Percentiles rank a stretch among this genome's conserved stretches.
phyloP scores from a whole-genome alignment of 73 alveolate species.

The Paramecium caudatum region DNA sequence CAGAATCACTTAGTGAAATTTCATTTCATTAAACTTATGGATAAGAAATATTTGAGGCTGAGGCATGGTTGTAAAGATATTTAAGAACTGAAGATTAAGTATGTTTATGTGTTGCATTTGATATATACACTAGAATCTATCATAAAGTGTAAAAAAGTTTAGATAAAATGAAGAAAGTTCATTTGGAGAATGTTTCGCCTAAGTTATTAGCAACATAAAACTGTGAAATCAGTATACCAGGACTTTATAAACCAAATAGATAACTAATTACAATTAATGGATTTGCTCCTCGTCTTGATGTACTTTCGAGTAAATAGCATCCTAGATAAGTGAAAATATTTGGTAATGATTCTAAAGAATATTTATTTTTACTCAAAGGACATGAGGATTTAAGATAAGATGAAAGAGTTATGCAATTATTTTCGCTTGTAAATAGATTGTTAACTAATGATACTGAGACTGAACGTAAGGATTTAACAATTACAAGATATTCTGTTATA shows the following conservation, averaged over 20 bases:
- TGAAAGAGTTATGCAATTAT: slow-evolving; percentile 96
- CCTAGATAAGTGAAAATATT: slow-evolving; percentile 94
- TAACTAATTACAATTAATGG: slow-evolving; percentile 85
- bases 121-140: slow-evolving; percentile 89
- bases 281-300: slow-evolving; percentile 89
- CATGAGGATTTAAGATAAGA: slow-evolving; percentile 98
- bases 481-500: slow-evolving; percentile 96
- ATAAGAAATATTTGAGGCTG: slow-evolving; percentile 93
- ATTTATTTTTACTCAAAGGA: slow-evolving; percentile 95
- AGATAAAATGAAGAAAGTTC: slow-evolving; percentile 84
- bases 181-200: slow-evolving; percentile 84
- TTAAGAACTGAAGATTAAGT: slow-evolving; percentile 78
- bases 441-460: slow-evolving; percentile 95
- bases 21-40: slow-evolving; percentile 94
- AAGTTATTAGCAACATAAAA: slow-evolving; percentile 82
- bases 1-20: slow-evolving; percentile 96
- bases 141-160: slow-evolving; percentile 80
- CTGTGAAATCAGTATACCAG: slow-evolving; percentile 93
- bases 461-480: slow-evolving; percentile 89
- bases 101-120: slow-evolving; percentile 93
- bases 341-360: slow-evolving; percentile 98
- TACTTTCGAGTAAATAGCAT: slow-evolving; percentile 93
- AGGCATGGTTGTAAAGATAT: slow-evolving; percentile 86
- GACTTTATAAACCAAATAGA: slow-evolving; percentile 87
- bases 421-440: slow-evolving; percentile 96